Evolutionary conservation across 2,329 filamentous ascomycete species (phyloP), one percentile per base, ranked within the genome.

Genomic region (Trichoderma atroviride): DNA sequence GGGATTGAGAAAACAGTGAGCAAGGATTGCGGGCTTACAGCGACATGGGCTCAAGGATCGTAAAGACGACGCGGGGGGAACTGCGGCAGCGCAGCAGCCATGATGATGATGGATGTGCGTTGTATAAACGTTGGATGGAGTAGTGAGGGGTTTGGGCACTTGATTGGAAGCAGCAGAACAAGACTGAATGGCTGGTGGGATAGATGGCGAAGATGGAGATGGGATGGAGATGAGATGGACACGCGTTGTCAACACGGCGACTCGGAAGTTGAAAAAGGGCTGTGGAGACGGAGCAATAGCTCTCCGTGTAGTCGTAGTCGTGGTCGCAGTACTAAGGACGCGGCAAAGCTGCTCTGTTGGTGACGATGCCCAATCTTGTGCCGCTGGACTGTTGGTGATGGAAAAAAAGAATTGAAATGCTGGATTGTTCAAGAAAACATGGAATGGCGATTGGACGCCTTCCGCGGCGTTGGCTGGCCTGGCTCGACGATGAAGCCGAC

Each of bases 11-110:
- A 11, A n/a, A 7, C 6, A 40, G 31, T 27, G 52, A 35, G 31
- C 52, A 22, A 27, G 57, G 37, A 10, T 56, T n/a, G 50, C 33
- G 61, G 57, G 65, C 85, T 80, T 83, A 91, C 89, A 91, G 83
- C 24, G 89, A 89, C 70, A 92, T 81, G 37, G 91, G 91, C 78
- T 93, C 91, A 53, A 92, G 76, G 66, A 92, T 78, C 35, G 88
- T 91, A 73, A 93, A 92, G 60, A 92, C 81, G 59, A 91, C 77
- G 70, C 89, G 84, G 14, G 91, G 91, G 91, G 74, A 92, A 83
- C 3, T 83, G 75, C 2, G 91, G 90, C 27, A 93, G 83, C 71
- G 86, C 84, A 33, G 88, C 84, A 13, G 88, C 82, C 89, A 91
- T 91, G 59, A 57, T 19, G 31, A 7, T 40, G 61, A 33, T 37